phyloP scores from a whole-genome alignment of 2,329 filamentous ascomycete species.

The Curvularia eragrostidis region DNA sequence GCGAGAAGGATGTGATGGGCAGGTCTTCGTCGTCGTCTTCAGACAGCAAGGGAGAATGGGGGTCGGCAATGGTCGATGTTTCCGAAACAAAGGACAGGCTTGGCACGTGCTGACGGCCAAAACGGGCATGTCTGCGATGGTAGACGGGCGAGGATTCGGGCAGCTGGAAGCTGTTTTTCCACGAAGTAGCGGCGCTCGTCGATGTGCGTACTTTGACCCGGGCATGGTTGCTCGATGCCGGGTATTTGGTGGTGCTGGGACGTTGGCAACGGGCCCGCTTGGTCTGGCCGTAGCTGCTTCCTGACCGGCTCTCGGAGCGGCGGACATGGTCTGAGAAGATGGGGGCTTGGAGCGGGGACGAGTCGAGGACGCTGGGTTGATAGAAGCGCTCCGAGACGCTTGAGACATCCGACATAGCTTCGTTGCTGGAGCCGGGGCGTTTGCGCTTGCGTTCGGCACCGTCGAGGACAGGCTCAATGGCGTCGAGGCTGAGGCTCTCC shows the following conservation, averaged over 20 bases:
- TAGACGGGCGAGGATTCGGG: constrained; percentile 88
- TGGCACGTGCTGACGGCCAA: constrained; percentile 71
- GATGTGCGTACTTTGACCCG: constrained; percentile 69
- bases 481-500: constrained; percentile 86
- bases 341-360: constrained; percentile 81
- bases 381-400: constrained; percentile 80
- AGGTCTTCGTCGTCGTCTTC: constrained; percentile 87
- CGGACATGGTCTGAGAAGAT: constrained; percentile 84
- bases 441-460: constrained; percentile 74
- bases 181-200: constrained; percentile 66
- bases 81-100: constrained; percentile 81
- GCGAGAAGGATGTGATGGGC: constrained; percentile 75
- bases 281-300: constrained; percentile 59
- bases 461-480: constrained; percentile 83
- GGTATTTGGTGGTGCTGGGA: constrained; percentile 34
- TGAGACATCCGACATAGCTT: constrained; percentile 84
- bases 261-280: constrained; percentile 47
- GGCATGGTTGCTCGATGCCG: constrained; percentile 64
- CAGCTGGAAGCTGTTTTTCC: constrained; percentile 78
- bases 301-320: constrained; percentile 59
- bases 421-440: constrained; percentile 69
- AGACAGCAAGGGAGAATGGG: constrained; percentile 64
- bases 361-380: constrained; percentile 73
- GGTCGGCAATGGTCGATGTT: constrained; percentile 70
- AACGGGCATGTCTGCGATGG: constrained; percentile 74